Conservation (phyloP, 345 rosid species). For the Populus deltoides region DNA sequence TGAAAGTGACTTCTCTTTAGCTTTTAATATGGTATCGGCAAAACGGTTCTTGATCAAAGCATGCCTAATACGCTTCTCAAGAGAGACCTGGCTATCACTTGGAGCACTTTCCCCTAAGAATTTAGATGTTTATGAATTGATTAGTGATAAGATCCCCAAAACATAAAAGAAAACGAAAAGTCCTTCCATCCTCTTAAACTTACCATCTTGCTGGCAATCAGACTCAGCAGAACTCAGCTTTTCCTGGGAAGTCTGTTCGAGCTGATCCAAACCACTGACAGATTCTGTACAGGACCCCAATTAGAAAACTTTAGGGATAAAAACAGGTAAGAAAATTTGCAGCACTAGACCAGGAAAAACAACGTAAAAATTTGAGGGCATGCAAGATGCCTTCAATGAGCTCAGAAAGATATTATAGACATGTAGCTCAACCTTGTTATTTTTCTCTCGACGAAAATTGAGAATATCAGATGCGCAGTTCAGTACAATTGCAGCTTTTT, state of each 20-base stretch:
- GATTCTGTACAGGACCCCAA: slow-evolving; percentile 15
- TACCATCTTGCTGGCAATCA: slow-evolving; percentile 25
- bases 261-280: slow-evolving; percentile 15
- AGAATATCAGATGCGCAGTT: too few species aligned
- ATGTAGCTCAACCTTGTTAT: too few species aligned
- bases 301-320: not conserved
- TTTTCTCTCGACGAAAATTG: too few species aligned
- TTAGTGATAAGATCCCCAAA: not conserved
- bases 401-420: too few species aligned
- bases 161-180: not conserved
- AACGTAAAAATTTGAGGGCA: not conserved
- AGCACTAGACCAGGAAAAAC: not conserved
- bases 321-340: not conserved
- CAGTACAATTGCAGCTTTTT: too few species aligned
- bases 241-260: slow-evolving; percentile 13
- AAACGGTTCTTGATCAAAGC: slow-evolving; percentile 24
- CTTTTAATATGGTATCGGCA: slow-evolving; percentile 23
- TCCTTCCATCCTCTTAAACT: not conserved
- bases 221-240: slow-evolving; percentile 16
- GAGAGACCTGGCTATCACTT: slow-evolving; percentile 21
- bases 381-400: not conserved
- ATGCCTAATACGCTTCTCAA: slow-evolving; percentile 13
- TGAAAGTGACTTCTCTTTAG: slow-evolving; percentile 24
- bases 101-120: slow-evolving; percentile 21
- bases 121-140: not conserved